phyloP scores from a whole-genome alignment of 1,284 basidiomycete species.

The Trichosporon sp. region DNA sequence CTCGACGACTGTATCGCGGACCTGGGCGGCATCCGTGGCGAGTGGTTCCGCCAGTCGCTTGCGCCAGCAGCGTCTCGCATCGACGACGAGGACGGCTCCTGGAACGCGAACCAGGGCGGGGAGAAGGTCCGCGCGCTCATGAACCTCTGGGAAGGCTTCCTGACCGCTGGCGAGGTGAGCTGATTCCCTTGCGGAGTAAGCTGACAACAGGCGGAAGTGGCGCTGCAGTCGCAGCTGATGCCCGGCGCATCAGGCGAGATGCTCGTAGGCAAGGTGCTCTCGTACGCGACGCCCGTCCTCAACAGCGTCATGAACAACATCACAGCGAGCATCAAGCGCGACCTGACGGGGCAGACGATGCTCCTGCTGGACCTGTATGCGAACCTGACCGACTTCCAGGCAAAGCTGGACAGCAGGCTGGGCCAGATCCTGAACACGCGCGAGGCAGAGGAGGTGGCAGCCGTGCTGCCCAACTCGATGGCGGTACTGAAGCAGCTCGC shows the following conservation, averaged over 20 bases:
- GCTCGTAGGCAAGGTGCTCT: conserved; percentile 29
- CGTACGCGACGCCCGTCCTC: conserved; percentile 20
- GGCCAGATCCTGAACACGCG: conserved; percentile 18
- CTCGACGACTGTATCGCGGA: conserved; percentile 24
- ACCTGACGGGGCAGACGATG: conserved; percentile 36
- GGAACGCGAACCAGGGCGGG: conserved; percentile 28
- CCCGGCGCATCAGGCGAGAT: conserved; percentile 29
- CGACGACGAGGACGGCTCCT: conserved; percentile 36
- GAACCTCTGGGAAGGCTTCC: conserved; percentile 33
- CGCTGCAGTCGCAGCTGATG: conserved; percentile 36
- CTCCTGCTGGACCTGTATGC: conserved; percentile 42
- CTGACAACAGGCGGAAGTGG: conserved; percentile 37
- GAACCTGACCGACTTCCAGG: conserved; percentile 26
- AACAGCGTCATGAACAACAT: conserved; percentile 29
- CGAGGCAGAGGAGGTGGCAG: conserved; percentile 20
- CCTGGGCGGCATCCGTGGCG: conserved; percentile 29
- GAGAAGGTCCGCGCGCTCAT: conserved; percentile 35
- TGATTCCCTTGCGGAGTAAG: not conserved
- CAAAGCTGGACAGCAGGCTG: conserved; percentile 29
- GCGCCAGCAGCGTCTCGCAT: conserved; percentile 21
- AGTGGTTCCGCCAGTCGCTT: conserved; percentile 32
- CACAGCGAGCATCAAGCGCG: conserved; percentile 35
- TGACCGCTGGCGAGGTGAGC: conserved; percentile 38
- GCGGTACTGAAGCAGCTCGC: conserved; percentile 30
- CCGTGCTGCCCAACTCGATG: conserved; percentile 21